Evolutionary conservation across 2,329 filamentous ascomycete genomes (phyloP).

Genomic region (Sporothrix euskadiensis): DNA sequence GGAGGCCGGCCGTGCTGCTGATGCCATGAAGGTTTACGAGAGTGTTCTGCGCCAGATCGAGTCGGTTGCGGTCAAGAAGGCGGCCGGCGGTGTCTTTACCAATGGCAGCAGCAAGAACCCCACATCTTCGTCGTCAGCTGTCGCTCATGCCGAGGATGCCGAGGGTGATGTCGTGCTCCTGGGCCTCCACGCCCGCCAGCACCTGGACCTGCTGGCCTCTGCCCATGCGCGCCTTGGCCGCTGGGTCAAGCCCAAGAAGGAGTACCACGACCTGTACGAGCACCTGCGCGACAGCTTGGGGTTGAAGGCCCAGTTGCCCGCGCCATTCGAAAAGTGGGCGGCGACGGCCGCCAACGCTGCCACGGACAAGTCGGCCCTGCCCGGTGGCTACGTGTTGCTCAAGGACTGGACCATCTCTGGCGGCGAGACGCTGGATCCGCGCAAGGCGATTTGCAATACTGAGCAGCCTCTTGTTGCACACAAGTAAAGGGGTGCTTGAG

Average conservation of each 20-base stretch:
- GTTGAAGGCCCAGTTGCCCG: slow-evolving; percentile 29
- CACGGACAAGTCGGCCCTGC: slow-evolving; percentile 31
- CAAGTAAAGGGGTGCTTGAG: neutral
- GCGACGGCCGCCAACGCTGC: slow-evolving; percentile 24
- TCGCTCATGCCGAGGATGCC: slow-evolving; percentile 23
- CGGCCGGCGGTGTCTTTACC: neutral
- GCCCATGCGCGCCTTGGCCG: slow-evolving; percentile 32
- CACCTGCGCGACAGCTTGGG: slow-evolving; percentile 30
- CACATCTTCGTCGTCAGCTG: neutral
- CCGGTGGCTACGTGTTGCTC: slow-evolving; percentile 32
- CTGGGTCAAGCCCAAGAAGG: slow-evolving; percentile 35
- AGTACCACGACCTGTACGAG: slow-evolving; percentile 34
- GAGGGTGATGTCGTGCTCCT: slow-evolving; percentile 29
- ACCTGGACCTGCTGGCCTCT: slow-evolving; percentile 33
- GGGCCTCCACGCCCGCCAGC: slow-evolving; percentile 32
- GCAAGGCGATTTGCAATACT: neutral
- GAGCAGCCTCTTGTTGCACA: neutral
- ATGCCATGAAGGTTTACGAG: slow-evolving; percentile 38
- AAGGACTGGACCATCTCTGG: slow-evolving; percentile 30
- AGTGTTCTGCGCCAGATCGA: slow-evolving; percentile 38
- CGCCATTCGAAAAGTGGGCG: slow-evolving; percentile 34
- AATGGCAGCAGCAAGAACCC: neutral
- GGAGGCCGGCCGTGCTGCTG: slow-evolving; percentile 35
- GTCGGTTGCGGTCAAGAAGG: slow-evolving; percentile 12
- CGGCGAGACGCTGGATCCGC: slow-evolving; percentile 3